Evolutionary conservation across 2,329 filamentous ascomycete species (phyloP), one percentile per base, ranked within the genome.

Genomic region (Pestalotiopsis sp.): DNA sequence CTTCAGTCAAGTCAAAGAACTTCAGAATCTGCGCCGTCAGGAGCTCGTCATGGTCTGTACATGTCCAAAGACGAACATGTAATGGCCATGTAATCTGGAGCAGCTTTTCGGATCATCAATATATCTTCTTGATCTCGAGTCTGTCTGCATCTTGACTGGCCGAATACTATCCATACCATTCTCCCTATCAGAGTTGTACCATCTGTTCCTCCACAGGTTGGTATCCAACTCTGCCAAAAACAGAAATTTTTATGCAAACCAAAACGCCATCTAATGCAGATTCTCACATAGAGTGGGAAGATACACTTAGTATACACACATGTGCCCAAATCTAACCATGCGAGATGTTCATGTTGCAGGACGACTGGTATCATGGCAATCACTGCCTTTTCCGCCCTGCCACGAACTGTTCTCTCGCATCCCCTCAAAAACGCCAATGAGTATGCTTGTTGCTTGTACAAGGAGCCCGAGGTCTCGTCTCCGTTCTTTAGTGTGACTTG

Each of bases 231-330:
- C n/a, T 52, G 14, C 17, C 45, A n/a, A 52, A 52, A 52, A n/a
- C 59, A 62, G 25, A 62, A 62, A 61, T n/a, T 39, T 49, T 64
- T 49, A 23, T 39, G 23, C n/a, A 31, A 57, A 12, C 68, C 68
- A 68, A 58, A 69, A 72, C 71, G 68, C 71, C 70, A 41, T 71
- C 68, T 68, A 69, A 73, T 73, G 71, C 69, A 69, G 66, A 64
- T 56, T 23, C 38, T 52, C 27, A 60, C 65, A 36, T 11, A 36
- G 31, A 23, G 69, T 69, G 56, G 68, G 25, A 59, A 59, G 27
- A 36, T 59, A 59, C 75, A 75, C 52, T 20, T 73, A 66, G 70
- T 75, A 74, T 73, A 76, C 71, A 68, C 69, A 72, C 70, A 36
- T 17, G 59, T 36, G 27, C 36, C 59, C 59, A 62, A 62, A 62